A percentile compares a stretch with the other conserved stretches of the same genome.
phyloP scores from a whole-genome alignment of 1,284 basidiomycete species.

The Rhodotorula sp. region DNA sequence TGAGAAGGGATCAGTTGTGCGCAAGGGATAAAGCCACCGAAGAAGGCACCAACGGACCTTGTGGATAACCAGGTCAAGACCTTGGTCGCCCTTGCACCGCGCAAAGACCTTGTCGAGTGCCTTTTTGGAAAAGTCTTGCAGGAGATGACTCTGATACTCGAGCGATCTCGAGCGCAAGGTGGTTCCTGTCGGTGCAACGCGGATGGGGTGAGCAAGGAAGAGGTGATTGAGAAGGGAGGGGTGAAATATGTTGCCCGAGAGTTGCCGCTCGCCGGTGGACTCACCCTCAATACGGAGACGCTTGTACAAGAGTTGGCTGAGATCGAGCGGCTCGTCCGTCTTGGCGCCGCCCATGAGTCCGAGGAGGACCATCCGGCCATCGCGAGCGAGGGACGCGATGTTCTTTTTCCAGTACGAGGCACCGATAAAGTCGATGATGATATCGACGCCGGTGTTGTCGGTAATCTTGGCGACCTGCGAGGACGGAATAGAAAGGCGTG shows the following conservation, averaged over 20 bases:
- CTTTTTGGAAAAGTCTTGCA: slow-evolving; percentile 63
- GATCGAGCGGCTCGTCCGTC: slow-evolving; percentile 61
- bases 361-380: slow-evolving; percentile 55
- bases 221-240: too few relatives aligned
- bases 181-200: slow-evolving; percentile 54
- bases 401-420: slow-evolving; percentile 81
- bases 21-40: neutral
- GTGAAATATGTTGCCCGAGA: too few relatives aligned
- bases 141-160: slow-evolving; percentile 76
- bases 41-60: slow-evolving; percentile 55
- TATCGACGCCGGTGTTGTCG: slow-evolving; percentile 63
- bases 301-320: slow-evolving; percentile 74
- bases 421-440: slow-evolving; percentile 84
- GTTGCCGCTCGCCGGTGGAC: neutral
- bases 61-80: slow-evolving; percentile 72
- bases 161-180: slow-evolving; percentile 77
- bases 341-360: slow-evolving; percentile 58
- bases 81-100: slow-evolving; percentile 52
- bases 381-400: slow-evolving; percentile 61
- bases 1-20: too few relatives aligned
- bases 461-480: slow-evolving; percentile 9
- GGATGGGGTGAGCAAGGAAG: neutral
- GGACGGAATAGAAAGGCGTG: neutral
- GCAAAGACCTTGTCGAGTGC: slow-evolving; percentile 62
- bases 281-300: slow-evolving; percentile 75